Evolutionary conservation across 2,329 filamentous ascomycete species (phyloP).

Genomic region (Elsinoe necatrix): DNA sequence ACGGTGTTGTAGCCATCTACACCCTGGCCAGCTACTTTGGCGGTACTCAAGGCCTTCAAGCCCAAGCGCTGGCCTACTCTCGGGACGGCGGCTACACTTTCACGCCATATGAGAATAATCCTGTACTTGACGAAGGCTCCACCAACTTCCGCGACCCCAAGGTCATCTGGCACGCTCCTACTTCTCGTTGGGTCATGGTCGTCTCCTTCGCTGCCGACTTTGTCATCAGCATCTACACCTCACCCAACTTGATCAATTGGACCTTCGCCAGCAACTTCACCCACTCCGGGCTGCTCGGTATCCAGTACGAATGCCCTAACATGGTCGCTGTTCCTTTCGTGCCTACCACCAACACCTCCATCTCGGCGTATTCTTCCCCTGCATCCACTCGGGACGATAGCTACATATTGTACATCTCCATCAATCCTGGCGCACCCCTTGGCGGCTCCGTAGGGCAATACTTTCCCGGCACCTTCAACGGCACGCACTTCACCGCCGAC

Average conservation of each 20-base stretch:
- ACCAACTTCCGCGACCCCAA: conserved; percentile 58
- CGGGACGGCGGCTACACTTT: conserved; percentile 55
- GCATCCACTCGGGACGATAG: conserved; percentile 23
- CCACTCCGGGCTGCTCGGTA: conserved; percentile 43
- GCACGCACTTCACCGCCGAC: conserved; percentile 49
- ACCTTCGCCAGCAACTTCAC: conserved; percentile 51
- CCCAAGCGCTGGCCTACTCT: conserved; percentile 55
- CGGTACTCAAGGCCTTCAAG: conserved; percentile 36
- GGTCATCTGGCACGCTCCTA: conserved; percentile 46
- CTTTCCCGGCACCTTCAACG: conserved; percentile 53
- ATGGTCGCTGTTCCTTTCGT: conserved; percentile 47
- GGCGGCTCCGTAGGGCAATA: conserved; percentile 51
- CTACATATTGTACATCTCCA: conserved; percentile 41
- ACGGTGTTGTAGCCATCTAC: conserved; percentile 56
- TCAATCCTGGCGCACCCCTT: conserved; percentile 50
- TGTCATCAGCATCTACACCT: conserved; percentile 53
- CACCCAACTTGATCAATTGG: conserved; percentile 52
- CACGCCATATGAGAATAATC: conserved; percentile 50
- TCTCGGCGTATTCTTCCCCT: conserved; percentile 14
- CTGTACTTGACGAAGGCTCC: conserved; percentile 49
- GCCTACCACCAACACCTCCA: conserved; percentile 33
- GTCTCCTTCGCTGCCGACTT: conserved; percentile 48
- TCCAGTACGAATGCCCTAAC: conserved; percentile 58
- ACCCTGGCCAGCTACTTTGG: conserved; percentile 37
- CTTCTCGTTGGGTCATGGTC: conserved; percentile 50